Evolutionary conservation across 83 land plant species (phyloP).

Genomic region (Thuja plicata): DNA sequence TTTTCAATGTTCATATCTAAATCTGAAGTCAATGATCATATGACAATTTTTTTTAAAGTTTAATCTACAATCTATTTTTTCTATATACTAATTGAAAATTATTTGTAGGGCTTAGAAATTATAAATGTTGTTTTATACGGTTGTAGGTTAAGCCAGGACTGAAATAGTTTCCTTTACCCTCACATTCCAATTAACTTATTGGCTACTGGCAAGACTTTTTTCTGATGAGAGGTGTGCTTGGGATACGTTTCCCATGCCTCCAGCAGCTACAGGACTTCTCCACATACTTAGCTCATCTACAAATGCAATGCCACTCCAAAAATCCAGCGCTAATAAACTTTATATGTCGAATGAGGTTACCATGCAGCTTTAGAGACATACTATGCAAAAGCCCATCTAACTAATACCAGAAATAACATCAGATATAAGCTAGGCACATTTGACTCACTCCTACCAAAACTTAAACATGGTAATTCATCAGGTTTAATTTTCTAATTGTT

Average conservation of each 20-base stretch:
- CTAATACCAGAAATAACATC: too few species aligned
- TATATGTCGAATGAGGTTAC: too few species aligned
- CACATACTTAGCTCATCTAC: background rate
- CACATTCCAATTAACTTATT: background rate
- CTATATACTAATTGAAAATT: too few species aligned
- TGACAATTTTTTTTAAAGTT: too few species aligned
- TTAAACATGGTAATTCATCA: background rate
- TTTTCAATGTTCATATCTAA: too few species aligned
- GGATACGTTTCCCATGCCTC: background rate
- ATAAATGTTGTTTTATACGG: too few species aligned
- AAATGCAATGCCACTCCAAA: background rate
- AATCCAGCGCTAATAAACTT: background rate
- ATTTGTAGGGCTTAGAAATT: too few species aligned
- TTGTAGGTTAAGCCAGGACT: background rate
- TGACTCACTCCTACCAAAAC: background rate
- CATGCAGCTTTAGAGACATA: background rate
- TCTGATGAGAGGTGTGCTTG: background rate
- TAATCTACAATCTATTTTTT: too few species aligned
- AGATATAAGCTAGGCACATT: background rate
- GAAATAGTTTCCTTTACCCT: background rate
- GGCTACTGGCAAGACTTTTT: background rate
- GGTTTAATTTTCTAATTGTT: background rate
- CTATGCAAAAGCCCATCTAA: too few species aligned
- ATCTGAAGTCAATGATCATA: too few species aligned
- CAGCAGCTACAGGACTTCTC: background rate